Conservation (phyloP, 768 basidiomycete genomes). For the Boletus rex-veris region DNA sequence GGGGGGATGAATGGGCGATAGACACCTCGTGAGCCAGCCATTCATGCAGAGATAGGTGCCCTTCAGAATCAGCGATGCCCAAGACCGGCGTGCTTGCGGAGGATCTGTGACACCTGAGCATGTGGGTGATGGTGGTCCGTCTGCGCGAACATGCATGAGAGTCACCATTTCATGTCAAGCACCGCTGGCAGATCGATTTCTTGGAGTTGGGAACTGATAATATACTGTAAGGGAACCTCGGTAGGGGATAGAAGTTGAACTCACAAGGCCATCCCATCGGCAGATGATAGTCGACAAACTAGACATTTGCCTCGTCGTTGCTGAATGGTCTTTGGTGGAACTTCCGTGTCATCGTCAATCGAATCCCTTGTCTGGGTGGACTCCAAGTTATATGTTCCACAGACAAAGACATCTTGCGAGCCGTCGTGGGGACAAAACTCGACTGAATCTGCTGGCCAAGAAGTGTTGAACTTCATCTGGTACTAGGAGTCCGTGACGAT, state of each 20-base stretch:
- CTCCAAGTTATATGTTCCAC: conserved; percentile 88
- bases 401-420: conserved; percentile 65
- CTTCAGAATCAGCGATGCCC: conserved; percentile 84
- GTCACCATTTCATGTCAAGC: conserved; percentile 92
- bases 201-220: conserved; percentile 56
- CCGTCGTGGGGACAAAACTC: conserved; percentile 82
- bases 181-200: conserved; percentile 75
- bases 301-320: conserved; percentile 69
- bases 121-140: conserved; percentile 4
- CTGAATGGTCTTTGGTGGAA: conserved; percentile 26
- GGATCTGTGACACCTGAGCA: conserved; percentile 56
- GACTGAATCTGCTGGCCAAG: conserved; percentile 83
- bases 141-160: not conserved
- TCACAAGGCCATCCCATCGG: conserved; percentile 36
- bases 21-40: conserved; percentile 49
- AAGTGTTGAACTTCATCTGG: conserved; percentile 49
- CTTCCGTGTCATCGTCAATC: conserved; percentile 3
- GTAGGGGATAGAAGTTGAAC: conserved; percentile 6
- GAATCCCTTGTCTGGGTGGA: conserved; percentile 16
- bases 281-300: conserved; percentile 48
- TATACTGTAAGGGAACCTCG: not conserved
- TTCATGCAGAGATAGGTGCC: conserved; percentile 62
- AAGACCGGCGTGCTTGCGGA: conserved; percentile 45
- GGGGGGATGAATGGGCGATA: not conserved
- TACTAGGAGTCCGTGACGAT: not conserved